A percentile compares a stretch with the other conserved stretches of the same genome.
These are phyloP conservation scores for Metschnikowia hibisci DNA, from an alignment of 805 yeast genomes.

Conservation along the genomic window DNA sequence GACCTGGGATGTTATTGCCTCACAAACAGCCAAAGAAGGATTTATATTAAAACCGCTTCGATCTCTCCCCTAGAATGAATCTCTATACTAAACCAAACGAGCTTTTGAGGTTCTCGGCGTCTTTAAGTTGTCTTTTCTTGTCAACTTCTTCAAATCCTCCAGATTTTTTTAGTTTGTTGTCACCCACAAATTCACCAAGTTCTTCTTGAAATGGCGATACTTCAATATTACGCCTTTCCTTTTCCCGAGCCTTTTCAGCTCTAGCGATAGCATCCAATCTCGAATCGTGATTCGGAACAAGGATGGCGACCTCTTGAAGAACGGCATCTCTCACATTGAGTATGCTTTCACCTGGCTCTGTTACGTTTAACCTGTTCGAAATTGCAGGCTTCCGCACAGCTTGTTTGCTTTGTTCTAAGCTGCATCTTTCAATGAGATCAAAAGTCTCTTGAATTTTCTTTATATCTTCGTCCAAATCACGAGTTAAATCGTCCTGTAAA, in stretches of 20 bases:
- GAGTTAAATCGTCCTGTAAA: conserved; percentile 80
- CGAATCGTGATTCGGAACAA: conserved; percentile 79
- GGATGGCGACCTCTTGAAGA: conserved; percentile 69
- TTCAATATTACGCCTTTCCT: conserved; percentile 56
- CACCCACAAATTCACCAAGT: conserved; percentile 78
- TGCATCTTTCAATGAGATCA: conserved; percentile 73
- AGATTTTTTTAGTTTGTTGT: conserved; percentile 66
- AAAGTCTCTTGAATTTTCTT: conserved; percentile 78
- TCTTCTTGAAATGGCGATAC: conserved; percentile 78
- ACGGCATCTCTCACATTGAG: conserved; percentile 70
- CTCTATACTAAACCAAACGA: conserved; percentile 33
- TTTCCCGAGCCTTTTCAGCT: conserved; percentile 77
- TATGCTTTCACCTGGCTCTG: conserved; percentile 61
- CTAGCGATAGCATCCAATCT: conserved; percentile 84
- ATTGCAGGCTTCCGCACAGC: conserved; percentile 41
- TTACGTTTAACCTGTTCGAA: conserved; percentile 43
- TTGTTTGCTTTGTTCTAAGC: conserved; percentile 69
- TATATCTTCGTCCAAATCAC: conserved; percentile 77
- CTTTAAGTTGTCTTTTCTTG: conserved; percentile 59
- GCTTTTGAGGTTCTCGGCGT: conserved; percentile 63
- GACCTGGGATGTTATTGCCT: conserved; percentile 6
- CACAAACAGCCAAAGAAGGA: conserved; percentile 1
- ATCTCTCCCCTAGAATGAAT: background rate
- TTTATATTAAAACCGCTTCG: background rate
- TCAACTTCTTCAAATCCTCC: conserved; percentile 92